Percentiles rank a stretch among this genome's conserved stretches.
Conservation (phyloP, 805 yeast species). For the Kodamaea kaohsiungensis region DNA sequence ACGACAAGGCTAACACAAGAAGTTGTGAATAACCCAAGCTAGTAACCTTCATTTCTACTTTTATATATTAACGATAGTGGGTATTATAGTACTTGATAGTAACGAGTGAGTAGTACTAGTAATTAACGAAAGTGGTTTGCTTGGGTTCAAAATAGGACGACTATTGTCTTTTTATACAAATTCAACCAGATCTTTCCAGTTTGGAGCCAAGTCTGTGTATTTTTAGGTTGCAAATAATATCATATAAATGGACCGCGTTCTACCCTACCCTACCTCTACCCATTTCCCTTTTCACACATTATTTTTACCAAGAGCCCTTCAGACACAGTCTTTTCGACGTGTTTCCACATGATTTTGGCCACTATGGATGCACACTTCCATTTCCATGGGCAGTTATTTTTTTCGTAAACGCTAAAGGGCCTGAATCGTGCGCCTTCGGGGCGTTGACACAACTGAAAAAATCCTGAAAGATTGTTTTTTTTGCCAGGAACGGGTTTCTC, state of each 20-base stretch:
- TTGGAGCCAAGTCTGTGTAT: not conserved
- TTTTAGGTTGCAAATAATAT: not conserved
- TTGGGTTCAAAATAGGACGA: not conserved
- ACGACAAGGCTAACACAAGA: not conserved
- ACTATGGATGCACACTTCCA: not conserved
- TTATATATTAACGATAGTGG: not conserved
- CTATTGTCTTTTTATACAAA: not conserved
- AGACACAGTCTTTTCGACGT: not conserved
- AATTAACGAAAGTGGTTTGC: not conserved
- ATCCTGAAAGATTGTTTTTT: not conserved
- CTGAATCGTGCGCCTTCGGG: not conserved
- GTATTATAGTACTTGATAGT: not conserved
- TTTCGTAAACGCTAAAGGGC: not conserved
- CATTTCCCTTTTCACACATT: not conserved
- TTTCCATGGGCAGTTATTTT: not conserved
- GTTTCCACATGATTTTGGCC: not conserved
- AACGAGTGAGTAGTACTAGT: not conserved
- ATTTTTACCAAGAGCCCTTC: not conserved
- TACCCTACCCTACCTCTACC: not conserved
- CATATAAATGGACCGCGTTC: not conserved
- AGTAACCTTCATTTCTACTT: not conserved
- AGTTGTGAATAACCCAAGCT: not conserved
- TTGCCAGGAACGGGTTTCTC: not conserved
- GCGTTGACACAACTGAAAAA: not conserved
- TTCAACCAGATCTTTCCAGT: not conserved